Percentiles rank a stretch among this genome's conserved stretches.
Evolutionary conservation across 768 basidiomycete species (phyloP).

Genomic region (Tricholoma matsutake): DNA sequence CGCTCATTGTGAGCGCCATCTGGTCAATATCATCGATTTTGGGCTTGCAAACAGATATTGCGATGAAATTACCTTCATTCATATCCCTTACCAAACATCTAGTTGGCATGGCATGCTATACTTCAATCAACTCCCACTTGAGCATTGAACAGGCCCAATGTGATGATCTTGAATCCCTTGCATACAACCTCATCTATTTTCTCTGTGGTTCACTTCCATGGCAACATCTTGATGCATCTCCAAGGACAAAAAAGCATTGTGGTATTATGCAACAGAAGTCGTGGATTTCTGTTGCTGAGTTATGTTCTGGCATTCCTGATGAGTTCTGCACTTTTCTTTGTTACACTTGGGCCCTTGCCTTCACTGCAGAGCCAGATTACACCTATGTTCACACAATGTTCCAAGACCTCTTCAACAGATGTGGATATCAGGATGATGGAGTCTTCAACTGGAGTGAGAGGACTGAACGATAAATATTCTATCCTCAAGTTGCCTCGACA

Average conservation of each 20-base stretch:
- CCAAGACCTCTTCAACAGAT: background rate
- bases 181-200: slow-evolving; percentile 90
- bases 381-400: background rate
- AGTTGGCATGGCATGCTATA: background rate
- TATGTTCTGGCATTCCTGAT: background rate
- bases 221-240: slow-evolving; percentile 19
- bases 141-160: slow-evolving; percentile 80
- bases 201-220: slow-evolving; percentile 77
- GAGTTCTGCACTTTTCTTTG: background rate
- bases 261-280: background rate
- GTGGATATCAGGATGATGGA: background rate
- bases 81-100: background rate
- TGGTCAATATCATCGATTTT: slow-evolving; percentile 3
- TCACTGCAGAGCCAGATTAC: background rate
- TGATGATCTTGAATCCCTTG: slow-evolving; percentile 79
- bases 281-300: background rate
- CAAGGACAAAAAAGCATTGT: slow-evolving; percentile 1
- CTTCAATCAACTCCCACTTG: slow-evolving; percentile 24
- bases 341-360: background rate
- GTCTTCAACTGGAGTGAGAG: background rate
- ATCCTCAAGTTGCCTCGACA: too few species aligned
- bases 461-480: too few species aligned
- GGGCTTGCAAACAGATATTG: slow-evolving; percentile 1
- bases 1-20: background rate
- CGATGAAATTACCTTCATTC: background rate